A percentile compares a stretch with the other conserved stretches of the same genome.
phyloP scores from a whole-genome alignment of 148 eudicot genomes.

The Spergularia marina region DNA sequence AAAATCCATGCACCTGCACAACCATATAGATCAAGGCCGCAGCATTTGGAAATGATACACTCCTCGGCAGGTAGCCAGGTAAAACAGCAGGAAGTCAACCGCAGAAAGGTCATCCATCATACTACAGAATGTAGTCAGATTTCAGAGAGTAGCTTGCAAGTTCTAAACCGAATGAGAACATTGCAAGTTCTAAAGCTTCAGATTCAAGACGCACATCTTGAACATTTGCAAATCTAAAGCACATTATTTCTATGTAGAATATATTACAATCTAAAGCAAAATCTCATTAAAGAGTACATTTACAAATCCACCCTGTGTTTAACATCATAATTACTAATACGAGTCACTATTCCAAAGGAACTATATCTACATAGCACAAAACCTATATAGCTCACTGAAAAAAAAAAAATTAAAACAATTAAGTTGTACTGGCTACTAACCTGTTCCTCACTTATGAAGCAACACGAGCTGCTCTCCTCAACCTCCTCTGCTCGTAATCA shows the following conservation, averaged over 20 bases:
- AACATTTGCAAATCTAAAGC: conserved; percentile 11
- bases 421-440: conserved; percentile 16
- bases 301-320: conserved; percentile 2
- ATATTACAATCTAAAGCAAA: conserved; percentile 11
- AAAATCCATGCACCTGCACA: neutral
- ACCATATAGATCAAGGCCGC: neutral
- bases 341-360: conserved; percentile 6
- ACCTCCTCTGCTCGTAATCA: conserved; percentile 59
- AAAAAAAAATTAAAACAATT: neutral
- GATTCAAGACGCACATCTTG: neutral
- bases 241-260: neutral
- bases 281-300: neutral
- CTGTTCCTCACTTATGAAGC: conserved; percentile 15
- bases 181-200: neutral
- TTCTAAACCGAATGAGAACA: neutral
- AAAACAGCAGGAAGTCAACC: neutral
- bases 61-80: neutral
- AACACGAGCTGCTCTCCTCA: conserved; percentile 33
- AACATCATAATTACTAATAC: conserved; percentile 4
- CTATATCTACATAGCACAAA: conserved; percentile 18
- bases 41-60: neutral
- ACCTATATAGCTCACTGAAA: conserved; percentile 1
- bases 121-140: neutral
- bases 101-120: neutral
- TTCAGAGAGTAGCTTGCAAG: neutral